Evolutionary conservation across 352 stramenopile species (phyloP), one percentile per base, ranked within the genome.

Genomic region (Pythium periplocum): DNA sequence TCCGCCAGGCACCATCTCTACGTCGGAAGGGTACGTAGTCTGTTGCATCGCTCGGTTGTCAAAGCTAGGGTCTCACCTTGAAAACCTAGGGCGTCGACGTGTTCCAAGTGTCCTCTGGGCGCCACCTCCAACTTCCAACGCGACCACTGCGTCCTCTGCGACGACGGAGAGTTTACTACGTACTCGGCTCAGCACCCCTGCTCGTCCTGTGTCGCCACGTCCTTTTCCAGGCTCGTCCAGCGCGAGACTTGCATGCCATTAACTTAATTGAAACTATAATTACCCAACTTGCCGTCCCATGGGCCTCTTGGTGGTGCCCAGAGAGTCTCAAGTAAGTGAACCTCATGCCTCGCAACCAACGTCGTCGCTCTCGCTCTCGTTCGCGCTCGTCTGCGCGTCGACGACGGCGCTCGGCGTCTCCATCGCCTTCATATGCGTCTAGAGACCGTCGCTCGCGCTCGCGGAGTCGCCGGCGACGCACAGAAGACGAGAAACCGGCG

Each of bases 111-210:
- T 47, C 58, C 66, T 9, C 50, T 79, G 11, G 64, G 59, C 6
- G 57, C 51, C 45, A 84, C 73, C n/a, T 86, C 73, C 45, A 77
- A 83, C 33, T 75, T 71, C 46, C 61, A 81, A 43, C 73, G 77
- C 35, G 58, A 82, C 31, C 70, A 81, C 56, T 87, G 77, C 49
- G 56, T 83, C 6, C n/a, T 54, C 17, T 87, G 77, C 42, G 33
- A 43, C 1, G 51, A 66, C 0, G 77, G 77, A 3, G 74, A 87
- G 56, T 57, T 26, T 46, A 84, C 72, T 6, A 48, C 61, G 4
- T 57, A 61, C 11, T 48, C 32, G 8, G 70, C 68, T 2, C 74
- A 86, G 48, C 74, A 87, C 12, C 62, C 66, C 3, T 87, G 77
- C 51, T 59, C 61, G 7, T 83, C 73, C 6, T 87, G 74, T 54